phyloP scores from a whole-genome alignment of 495 filamentous ascomycete genomes.

The Annulohypoxylon maeteangense region DNA sequence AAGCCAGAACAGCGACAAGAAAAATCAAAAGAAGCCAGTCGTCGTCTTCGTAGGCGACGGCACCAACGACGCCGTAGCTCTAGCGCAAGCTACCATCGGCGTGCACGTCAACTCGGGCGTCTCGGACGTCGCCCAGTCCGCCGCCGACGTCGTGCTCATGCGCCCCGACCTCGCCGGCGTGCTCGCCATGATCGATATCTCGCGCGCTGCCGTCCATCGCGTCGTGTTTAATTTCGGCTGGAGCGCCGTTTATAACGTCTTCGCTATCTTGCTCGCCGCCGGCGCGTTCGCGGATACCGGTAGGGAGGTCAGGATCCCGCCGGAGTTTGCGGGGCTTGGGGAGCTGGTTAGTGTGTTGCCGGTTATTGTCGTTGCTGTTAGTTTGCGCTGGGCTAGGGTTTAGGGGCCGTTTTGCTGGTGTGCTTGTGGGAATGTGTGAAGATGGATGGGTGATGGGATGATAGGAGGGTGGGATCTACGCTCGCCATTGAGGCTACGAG shows the following conservation, averaged over 20 bases:
- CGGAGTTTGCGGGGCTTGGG: slow-evolving; percentile 78
- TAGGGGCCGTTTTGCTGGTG: background rate
- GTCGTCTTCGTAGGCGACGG: slow-evolving; percentile 82
- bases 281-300: slow-evolving; percentile 69
- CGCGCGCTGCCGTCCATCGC: slow-evolving; percentile 61
- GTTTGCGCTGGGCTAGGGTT: slow-evolving; percentile 47
- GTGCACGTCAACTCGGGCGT: slow-evolving; percentile 70
- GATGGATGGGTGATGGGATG: background rate
- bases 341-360: slow-evolving; percentile 83
- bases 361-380: slow-evolving; percentile 68
- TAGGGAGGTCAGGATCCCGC: slow-evolving; percentile 67
- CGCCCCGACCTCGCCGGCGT: slow-evolving; percentile 67
- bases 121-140: slow-evolving; percentile 70
- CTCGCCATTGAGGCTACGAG: background rate
- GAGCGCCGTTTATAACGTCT: slow-evolving; percentile 77
- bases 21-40: slow-evolving; percentile 41
- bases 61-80: slow-evolving; percentile 81
- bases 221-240: slow-evolving; percentile 79
- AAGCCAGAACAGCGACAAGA: background rate
- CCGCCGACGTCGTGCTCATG: slow-evolving; percentile 77
- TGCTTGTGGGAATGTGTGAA: background rate
- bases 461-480: background rate
- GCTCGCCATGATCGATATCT: slow-evolving; percentile 68
- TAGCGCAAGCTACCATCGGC: slow-evolving; percentile 78
- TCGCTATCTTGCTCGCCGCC: slow-evolving; percentile 75